Conservation (phyloP, 2,329 filamentous ascomycete genomes). For the Pseudopyricularia javanii region DNA sequence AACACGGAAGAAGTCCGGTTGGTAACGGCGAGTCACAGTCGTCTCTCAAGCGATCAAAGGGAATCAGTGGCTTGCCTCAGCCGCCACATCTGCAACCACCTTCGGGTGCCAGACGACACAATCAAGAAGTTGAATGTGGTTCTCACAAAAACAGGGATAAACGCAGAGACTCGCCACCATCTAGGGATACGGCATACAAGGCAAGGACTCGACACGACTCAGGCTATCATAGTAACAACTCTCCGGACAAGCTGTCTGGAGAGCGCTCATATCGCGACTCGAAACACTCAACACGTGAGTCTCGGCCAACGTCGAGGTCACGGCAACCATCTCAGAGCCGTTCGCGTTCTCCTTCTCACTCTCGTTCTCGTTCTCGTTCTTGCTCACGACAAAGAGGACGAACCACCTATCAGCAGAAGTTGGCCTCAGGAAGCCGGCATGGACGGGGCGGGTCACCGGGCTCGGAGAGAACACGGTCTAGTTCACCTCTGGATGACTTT, state of each 20-base stretch:
- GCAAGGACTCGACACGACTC: constrained; percentile 12
- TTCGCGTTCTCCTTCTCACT: constrained; percentile 1
- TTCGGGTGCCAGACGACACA: not conserved
- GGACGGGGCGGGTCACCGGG: not conserved
- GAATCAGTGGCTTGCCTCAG: not conserved
- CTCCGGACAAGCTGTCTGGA: constrained; percentile 7
- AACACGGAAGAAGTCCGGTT: not conserved
- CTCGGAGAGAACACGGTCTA: constrained; percentile 7
- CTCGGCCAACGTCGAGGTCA: not conserved
- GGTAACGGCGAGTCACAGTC: not conserved
- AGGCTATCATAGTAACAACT: constrained; percentile 15
- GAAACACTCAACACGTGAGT: not conserved
- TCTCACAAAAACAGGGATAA: not conserved
- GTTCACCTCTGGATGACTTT: constrained; percentile 10
- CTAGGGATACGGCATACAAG: constrained; percentile 3
- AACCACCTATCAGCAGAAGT: not conserved
- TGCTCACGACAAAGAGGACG: not conserved
- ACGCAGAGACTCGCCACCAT: not conserved
- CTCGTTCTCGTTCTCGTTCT: constrained; percentile 1
- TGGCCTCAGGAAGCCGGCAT: not conserved
- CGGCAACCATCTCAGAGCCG: not conserved
- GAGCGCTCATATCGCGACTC: not conserved
- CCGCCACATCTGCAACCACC: not conserved
- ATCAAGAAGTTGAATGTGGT: not conserved
- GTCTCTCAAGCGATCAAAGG: not conserved